Conservation (phyloP, 345 rosid genomes). For the Mercurialis annua region DNA sequence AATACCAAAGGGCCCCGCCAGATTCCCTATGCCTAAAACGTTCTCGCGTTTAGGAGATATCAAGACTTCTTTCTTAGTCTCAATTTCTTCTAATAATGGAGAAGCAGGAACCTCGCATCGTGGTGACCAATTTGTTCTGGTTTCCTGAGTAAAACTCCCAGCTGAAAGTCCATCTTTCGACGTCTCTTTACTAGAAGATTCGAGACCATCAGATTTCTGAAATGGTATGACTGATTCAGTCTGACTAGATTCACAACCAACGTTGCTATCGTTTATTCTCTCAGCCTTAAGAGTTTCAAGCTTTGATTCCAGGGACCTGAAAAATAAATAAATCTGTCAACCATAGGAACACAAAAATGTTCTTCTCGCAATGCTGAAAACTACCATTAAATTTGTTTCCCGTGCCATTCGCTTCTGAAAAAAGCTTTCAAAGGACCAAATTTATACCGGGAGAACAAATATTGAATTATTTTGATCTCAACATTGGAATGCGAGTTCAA, state of each 20-base stretch:
- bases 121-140: constrained; percentile 49
- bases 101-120: constrained; percentile 35
- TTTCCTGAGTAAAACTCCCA: constrained; percentile 73
- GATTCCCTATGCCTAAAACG: constrained; percentile 30
- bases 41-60: constrained; percentile 32
- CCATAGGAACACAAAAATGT: not conserved
- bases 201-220: constrained; percentile 49
- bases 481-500: not conserved
- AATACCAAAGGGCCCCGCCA: constrained; percentile 31
- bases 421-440: too few species aligned
- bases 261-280: constrained; percentile 33
- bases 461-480: not conserved
- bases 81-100: constrained; percentile 32
- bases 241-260: constrained; percentile 54
- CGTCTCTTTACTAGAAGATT: constrained; percentile 54
- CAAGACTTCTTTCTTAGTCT: constrained; percentile 37
- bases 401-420: not conserved
- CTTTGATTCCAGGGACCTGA: constrained; percentile 73
- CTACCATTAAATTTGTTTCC: not conserved
- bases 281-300: constrained; percentile 68
- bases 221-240: constrained; percentile 57
- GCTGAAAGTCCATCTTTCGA: constrained; percentile 70
- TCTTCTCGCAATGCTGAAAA: not conserved
- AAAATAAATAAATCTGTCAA: constrained; percentile 12
- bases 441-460: not conserved